Conservation (phyloP, 257 asterid genomes). For the Salvia rosmarinus region DNA sequence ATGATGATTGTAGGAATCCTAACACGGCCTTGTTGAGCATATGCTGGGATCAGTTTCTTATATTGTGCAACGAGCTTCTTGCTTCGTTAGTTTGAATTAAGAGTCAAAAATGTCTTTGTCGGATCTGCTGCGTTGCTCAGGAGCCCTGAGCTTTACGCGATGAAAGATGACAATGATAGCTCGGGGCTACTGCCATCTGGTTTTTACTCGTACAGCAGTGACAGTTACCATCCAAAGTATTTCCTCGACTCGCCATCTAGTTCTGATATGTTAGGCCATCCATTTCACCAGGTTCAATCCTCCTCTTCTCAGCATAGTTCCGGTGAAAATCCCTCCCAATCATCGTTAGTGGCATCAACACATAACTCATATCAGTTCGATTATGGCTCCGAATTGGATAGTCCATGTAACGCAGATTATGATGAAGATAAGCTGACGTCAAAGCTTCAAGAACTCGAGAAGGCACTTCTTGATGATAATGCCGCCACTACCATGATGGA, state of each 20-base stretch:
- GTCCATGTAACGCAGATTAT: slow-evolving; percentile 46
- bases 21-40: not conserved
- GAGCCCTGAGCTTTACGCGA: slow-evolving; percentile 24
- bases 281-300: not conserved
- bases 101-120: slow-evolving; percentile 30
- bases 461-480: slow-evolving; percentile 60
- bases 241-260: slow-evolving; percentile 19
- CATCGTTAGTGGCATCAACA: not conserved
- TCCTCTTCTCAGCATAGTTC: too few relatives aligned
- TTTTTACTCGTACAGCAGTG: slow-evolving; percentile 19
- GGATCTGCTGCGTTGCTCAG: slow-evolving; percentile 36
- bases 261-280: not conserved
- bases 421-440: slow-evolving; percentile 64
- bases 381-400: slow-evolving; percentile 38
- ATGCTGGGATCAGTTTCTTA: not conserved
- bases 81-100: not conserved
- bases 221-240: slow-evolving; percentile 33
- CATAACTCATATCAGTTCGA: not conserved
- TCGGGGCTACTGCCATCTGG: slow-evolving; percentile 13
- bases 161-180: slow-evolving; percentile 22
- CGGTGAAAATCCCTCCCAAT: not conserved
- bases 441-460: slow-evolving; percentile 87
- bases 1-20: slow-evolving; percentile 9
- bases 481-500: slow-evolving; percentile 55
- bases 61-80: not conserved